phyloP scores from a whole-genome alignment of 441 rosid species.

The Eruca vesicaria region DNA sequence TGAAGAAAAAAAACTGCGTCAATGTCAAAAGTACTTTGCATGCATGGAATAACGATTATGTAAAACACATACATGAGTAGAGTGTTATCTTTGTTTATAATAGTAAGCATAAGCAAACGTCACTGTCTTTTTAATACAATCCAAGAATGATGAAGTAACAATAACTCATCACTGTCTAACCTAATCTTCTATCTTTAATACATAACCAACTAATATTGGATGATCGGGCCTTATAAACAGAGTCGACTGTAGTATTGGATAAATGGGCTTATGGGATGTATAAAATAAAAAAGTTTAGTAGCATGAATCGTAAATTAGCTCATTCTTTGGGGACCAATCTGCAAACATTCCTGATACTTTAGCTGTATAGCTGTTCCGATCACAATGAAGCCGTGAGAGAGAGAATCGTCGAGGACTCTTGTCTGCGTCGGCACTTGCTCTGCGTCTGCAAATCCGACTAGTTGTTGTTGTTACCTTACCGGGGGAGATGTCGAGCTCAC shows the following conservation, averaged over 20 bases:
- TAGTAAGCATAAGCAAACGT: too few species aligned
- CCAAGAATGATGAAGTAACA: too few species aligned
- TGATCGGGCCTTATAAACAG: too few species aligned
- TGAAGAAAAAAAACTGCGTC: neutral
- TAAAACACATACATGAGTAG: too few species aligned
- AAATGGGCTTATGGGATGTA: neutral
- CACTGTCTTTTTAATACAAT: too few species aligned
- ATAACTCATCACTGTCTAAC: too few species aligned
- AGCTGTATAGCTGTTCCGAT: constrained; percentile 29
- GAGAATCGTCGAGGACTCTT: constrained; percentile 8
- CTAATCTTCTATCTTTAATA: too few species aligned
- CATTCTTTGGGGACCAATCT: neutral
- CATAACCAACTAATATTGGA: too few species aligned
- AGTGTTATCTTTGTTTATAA: too few species aligned
- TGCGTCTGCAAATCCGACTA: neutral
- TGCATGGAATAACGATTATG: neutral
- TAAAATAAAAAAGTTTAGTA: neutral
- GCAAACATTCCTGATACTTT: neutral
- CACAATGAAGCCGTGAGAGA: neutral
- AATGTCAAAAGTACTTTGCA: neutral
- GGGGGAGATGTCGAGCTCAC: constrained; percentile 42
- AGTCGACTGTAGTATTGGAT: neutral
- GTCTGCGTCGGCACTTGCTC: constrained; percentile 20
- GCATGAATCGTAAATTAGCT: neutral
- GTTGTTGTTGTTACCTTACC: neutral